phyloP scores from a whole-genome alignment of 768 basidiomycete genomes.

The Vishniacozyma victoriae region DNA sequence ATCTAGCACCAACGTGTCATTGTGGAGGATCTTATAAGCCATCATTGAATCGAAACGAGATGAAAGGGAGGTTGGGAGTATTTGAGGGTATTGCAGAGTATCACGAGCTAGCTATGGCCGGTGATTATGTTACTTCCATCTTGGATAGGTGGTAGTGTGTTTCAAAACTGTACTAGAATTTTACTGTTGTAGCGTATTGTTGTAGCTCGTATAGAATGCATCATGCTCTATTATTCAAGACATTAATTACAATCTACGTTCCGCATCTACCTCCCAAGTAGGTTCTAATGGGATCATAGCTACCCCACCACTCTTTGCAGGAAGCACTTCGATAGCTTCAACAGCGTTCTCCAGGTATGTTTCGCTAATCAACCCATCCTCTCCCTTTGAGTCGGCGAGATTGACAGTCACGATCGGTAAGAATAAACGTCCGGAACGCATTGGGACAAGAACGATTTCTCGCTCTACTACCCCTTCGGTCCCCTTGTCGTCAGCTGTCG shows the following conservation, averaged over 20 bases:
- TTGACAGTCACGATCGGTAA: slow-evolving; percentile 68
- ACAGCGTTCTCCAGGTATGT: slow-evolving; percentile 81
- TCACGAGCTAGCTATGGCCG: slow-evolving; percentile 41
- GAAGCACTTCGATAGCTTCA: slow-evolving; percentile 70
- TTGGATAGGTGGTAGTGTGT: slow-evolving; percentile 44
- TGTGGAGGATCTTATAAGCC: slow-evolving; percentile 82
- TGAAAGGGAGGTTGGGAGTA: slow-evolving; percentile 65
- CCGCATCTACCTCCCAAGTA: not conserved
- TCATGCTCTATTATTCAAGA: not conserved
- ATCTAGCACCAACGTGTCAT: slow-evolving; percentile 72
- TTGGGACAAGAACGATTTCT: slow-evolving; percentile 66
- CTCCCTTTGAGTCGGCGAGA: slow-evolving; percentile 55
- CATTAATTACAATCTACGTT: not conserved
- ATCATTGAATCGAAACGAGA: slow-evolving; percentile 66
- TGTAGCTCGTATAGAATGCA: too few species aligned
- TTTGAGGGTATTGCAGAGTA: slow-evolving; percentile 57
- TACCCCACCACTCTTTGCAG: slow-evolving; percentile 73
- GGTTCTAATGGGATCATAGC: slow-evolving; percentile 26
- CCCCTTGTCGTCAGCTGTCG: not conserved
- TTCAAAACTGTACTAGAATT: too few species aligned
- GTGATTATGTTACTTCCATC: slow-evolving; percentile 37
- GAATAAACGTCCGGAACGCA: slow-evolving; percentile 72
- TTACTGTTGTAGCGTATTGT: too few species aligned
- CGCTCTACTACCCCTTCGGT: too few species aligned
- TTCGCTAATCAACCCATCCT: slow-evolving; percentile 50